phyloP scores from a whole-genome alignment of 805 yeast genomes.

The Nakazawaea peltata region DNA sequence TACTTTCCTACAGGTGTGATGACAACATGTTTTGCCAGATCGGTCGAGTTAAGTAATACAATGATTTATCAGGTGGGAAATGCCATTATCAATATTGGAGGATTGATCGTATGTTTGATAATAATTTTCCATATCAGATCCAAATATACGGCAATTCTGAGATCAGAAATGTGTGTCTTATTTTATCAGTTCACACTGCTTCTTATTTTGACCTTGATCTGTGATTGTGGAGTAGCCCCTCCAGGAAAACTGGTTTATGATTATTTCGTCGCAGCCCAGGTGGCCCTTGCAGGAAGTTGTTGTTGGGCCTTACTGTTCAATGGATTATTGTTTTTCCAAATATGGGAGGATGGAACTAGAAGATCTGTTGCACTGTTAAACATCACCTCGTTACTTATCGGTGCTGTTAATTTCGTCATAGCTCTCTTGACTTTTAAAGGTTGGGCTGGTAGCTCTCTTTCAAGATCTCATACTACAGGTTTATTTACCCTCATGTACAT shows the following conservation, averaged over 20 bases:
- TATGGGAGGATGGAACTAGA: conserved; percentile 91
- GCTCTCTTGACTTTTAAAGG: conserved; percentile 67
- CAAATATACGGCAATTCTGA: conserved; percentile 92
- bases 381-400: conserved; percentile 44
- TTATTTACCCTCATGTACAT: conserved; percentile 66
- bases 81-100: conserved; percentile 77
- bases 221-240: conserved; percentile 90
- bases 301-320: conserved; percentile 63
- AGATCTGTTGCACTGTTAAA: conserved; percentile 53
- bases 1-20: conserved; percentile 50
- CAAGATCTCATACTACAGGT: conserved; percentile 49
- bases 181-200: conserved; percentile 53
- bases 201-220: conserved; percentile 60
- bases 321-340: conserved; percentile 77
- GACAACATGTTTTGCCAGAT: conserved; percentile 76
- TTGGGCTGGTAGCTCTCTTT: conserved; percentile 39
- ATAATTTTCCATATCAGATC: conserved; percentile 71
- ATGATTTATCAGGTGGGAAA: conserved; percentile 84
- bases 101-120: conserved; percentile 54
- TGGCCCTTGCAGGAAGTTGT: conserved; percentile 64
- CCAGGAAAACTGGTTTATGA: conserved; percentile 71
- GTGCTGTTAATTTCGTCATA: conserved; percentile 57
- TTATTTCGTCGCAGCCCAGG: conserved; percentile 76
- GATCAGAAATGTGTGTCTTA: conserved; percentile 75
- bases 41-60: conserved; percentile 85